Base-by-base conservation (phyloP, 2,329 filamentous ascomycete genomes). In the Coleophoma eucalyptorum region DNA sequence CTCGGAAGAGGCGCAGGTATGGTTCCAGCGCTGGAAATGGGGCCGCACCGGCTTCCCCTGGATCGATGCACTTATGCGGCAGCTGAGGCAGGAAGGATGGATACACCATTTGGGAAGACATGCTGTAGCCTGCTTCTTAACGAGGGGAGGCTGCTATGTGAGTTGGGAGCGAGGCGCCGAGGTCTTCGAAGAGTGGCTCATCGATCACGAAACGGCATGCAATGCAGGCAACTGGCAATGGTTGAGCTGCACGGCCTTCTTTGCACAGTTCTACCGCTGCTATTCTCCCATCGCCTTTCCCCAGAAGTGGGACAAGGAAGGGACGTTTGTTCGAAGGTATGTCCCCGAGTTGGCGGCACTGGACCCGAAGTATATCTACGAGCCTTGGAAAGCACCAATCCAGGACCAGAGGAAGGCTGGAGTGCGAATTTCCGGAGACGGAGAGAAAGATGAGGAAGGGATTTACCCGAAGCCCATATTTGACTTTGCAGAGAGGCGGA, bases 161-260 rank as follows among this genome's bases (percentile, higher is more conserved):
- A 80, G 84, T 61, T 92, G 88, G 87, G 87, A 91, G 69, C 79
- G 88, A 16, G 88, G 88, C 1, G 85, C 84, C 5, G 86, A 89
- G 44, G 87, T 91, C 1, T 92, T 92, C 53, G 86, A 89, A 61
- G 87, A 91, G 64, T 80, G 80, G 69, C 74, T 92, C 35, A 71
- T 92, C 44, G 88, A 92, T 62, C 87, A 90, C 62, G 87, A 90
- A 64, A 76, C 81, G 0, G 83, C 86, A 2, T 89, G 85, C 63
- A 90, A 90, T 60, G 78, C 77, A 1, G 87, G 87, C 0, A 90
- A 90, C 62, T 90, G 87, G 87, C 86, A 89, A 63, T 90, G 87
- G 87, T 68, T 92, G 7, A 80, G 77, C 50, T 91, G 88, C 64
- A 84, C 85, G 0, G 88, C 88, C 0, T 92, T 92, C 66, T 91